These are phyloP conservation scores for Ziziphus jujuba DNA, from an alignment of 306 rosid genomes.

Conservation along the genomic window DNA sequence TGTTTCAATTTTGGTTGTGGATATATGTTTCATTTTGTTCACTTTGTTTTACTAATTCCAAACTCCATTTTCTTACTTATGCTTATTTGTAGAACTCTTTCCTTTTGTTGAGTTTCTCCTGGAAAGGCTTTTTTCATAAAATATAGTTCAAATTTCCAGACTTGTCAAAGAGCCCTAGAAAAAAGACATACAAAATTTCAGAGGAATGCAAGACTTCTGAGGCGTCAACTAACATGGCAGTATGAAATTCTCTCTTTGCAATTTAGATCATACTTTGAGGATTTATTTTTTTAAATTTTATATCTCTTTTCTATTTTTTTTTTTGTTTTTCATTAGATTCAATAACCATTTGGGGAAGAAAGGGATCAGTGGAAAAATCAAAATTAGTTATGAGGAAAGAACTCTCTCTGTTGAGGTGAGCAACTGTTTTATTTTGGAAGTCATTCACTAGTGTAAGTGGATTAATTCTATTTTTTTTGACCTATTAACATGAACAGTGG, in stretches of 20 bases:
- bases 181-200: constrained; percentile 52
- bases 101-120: too few relatives aligned
- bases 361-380: constrained; percentile 80
- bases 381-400: constrained; percentile 61
- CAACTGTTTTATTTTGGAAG: constrained; percentile 2
- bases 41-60: too few relatives aligned
- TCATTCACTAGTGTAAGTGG: background rate
- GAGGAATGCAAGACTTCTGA: constrained; percentile 59
- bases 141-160: constrained; percentile 39
- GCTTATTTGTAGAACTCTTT: too few relatives aligned
- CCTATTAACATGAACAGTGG: background rate
- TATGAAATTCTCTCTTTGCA: constrained; percentile 37
- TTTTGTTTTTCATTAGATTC: constrained; percentile 50
- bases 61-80: too few relatives aligned
- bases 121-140: too few relatives aligned
- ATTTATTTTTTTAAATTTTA: constrained; percentile 3
- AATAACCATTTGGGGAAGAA: constrained; percentile 78
- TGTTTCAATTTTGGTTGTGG: too few relatives aligned
- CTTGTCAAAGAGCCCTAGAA: constrained; percentile 62
- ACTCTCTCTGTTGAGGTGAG: constrained; percentile 82
- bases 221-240: constrained; percentile 83
- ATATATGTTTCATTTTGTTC: too few relatives aligned
- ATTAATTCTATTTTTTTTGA: background rate
- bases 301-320: constrained; percentile 16
- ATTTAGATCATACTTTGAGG: background rate